These are phyloP conservation scores for Microcyclospora tardicrescens DNA, from an alignment of 2,329 filamentous ascomycete genomes.

Conservation along the genomic window DNA sequence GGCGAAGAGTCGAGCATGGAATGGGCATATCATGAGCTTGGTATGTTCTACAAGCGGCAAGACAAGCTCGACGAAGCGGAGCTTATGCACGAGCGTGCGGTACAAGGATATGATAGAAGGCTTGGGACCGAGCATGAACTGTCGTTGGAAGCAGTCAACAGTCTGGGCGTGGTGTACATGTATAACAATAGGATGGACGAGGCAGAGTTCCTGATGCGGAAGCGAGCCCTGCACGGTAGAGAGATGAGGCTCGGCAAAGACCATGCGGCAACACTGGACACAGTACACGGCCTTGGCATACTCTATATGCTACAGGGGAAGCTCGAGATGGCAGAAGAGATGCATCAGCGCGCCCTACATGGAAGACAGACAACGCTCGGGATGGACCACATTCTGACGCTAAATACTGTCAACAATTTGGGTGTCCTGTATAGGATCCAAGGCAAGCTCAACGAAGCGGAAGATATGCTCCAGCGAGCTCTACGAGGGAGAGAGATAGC, in stretches of 20 bases:
- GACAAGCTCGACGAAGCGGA: neutral
- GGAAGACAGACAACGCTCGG: constrained; percentile 4
- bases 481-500: constrained; percentile 5
- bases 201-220: neutral
- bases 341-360: constrained; percentile 4
- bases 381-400: constrained; percentile 3
- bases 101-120: neutral
- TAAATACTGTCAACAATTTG: constrained; percentile 5
- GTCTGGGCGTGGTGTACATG: neutral
- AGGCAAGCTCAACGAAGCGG: constrained; percentile 6
- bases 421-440: constrained; percentile 4
- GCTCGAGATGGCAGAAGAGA: constrained; percentile 4
- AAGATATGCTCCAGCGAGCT: constrained; percentile 5
- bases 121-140: neutral
- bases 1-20: neutral
- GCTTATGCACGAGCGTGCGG: neutral
- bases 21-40: neutral
- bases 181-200: neutral
- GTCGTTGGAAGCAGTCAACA: neutral
- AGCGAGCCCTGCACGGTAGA: neutral
- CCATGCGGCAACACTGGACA: neutral
- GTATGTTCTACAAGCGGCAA: neutral
- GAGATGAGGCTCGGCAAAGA: neutral
- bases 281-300: neutral
- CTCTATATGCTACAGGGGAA: neutral